Conservation (phyloP, 805 yeast species). For the Suhomyces sp. region DNA sequence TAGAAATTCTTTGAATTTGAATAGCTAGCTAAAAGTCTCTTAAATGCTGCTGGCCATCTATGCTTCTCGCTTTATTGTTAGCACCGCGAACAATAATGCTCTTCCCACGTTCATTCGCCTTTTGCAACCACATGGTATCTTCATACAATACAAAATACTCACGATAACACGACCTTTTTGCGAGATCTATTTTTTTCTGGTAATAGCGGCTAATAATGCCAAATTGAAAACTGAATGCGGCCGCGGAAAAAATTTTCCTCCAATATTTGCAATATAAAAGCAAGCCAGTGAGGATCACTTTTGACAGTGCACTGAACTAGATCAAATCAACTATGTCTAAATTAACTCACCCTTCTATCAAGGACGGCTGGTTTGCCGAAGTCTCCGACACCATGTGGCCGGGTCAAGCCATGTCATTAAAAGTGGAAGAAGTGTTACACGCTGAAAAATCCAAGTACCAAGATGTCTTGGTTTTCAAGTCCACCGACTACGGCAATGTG, state of each 20-base stretch:
- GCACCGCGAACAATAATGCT: too few relatives aligned
- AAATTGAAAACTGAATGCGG: background rate
- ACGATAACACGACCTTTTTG: background rate
- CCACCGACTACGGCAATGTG: slow-evolving; percentile 92
- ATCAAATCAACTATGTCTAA: slow-evolving; percentile 8
- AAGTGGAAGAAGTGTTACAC: slow-evolving; percentile 83
- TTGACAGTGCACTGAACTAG: background rate
- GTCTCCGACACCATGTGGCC: slow-evolving; percentile 97
- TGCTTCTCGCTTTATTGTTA: too few relatives aligned
- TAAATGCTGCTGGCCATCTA: too few relatives aligned
- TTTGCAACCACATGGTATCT: too few relatives aligned
- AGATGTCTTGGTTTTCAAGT: slow-evolving; percentile 90
- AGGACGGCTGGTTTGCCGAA: slow-evolving; percentile 97
- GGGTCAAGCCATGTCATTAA: slow-evolving; percentile 93
- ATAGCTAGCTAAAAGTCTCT: too few relatives aligned
- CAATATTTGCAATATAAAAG: background rate
- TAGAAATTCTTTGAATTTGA: too few relatives aligned
- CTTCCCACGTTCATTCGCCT: too few relatives aligned
- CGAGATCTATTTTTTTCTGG: background rate
- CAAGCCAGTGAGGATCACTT: background rate
- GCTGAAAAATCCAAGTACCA: slow-evolving; percentile 86
- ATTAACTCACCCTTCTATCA: slow-evolving; percentile 54
- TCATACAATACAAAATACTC: too few relatives aligned
- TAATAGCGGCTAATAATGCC: background rate
- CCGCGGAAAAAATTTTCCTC: background rate